A percentile compares a stretch with the other conserved stretches of the same genome.
phyloP scores from a whole-genome alignment of 306 rosid genomes.

The Trichosanthes truncata region DNA sequence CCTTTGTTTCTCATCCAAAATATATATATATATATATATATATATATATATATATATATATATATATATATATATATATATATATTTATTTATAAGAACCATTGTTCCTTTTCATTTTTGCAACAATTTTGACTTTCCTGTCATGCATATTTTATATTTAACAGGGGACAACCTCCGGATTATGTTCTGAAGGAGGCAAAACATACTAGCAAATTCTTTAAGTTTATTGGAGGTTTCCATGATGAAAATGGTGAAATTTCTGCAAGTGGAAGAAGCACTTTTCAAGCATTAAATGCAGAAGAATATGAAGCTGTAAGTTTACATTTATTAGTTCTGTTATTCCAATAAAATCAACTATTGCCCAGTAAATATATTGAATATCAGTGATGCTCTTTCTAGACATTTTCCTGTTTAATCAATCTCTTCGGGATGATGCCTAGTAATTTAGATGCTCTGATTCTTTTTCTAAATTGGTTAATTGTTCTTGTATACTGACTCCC shows the following conservation, averaged over 20 bases:
- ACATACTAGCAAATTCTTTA: constrained; percentile 81
- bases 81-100: neutral
- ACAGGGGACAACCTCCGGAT: constrained; percentile 96
- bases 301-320: constrained; percentile 94
- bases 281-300: constrained; percentile 77
- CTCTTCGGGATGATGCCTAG: neutral
- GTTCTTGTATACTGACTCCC: neutral
- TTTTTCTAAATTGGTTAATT: neutral
- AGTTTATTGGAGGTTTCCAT: constrained; percentile 69
- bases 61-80: too few species aligned
- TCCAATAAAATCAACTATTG: neutral
- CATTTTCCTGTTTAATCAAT: neutral
- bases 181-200: constrained; percentile 87
- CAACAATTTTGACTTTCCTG: constrained; percentile 15
- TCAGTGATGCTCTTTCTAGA: neutral
- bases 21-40: too few species aligned
- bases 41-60: too few species aligned
- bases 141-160: constrained; percentile 20
- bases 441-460: neutral
- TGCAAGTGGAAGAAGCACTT: constrained; percentile 43
- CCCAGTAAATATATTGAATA: neutral
- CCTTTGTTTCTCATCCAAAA: too few species aligned
- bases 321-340: neutral
- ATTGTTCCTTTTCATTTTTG: neutral
- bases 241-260: constrained; percentile 48